Conservation (phyloP, 306 rosid genomes). For the Castanospermum australe region DNA sequence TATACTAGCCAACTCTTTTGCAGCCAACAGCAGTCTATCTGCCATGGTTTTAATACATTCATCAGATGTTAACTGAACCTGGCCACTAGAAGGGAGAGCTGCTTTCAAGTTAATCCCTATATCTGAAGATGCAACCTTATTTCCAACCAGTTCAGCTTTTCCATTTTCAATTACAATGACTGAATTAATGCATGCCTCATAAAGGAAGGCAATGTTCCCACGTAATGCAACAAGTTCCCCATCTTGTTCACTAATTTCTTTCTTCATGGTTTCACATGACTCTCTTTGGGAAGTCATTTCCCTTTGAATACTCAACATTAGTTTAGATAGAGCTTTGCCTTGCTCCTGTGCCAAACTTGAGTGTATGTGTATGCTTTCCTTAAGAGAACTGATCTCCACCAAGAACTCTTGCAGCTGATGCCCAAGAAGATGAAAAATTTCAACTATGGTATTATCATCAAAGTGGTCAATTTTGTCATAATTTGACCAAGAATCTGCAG, state of each 20-base stretch:
- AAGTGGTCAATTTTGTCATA: constrained; percentile 36
- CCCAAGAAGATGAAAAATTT: constrained; percentile 35
- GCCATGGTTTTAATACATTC: constrained; percentile 61
- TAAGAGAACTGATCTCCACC: constrained; percentile 49
- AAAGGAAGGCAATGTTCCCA: constrained; percentile 54
- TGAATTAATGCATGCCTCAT: constrained; percentile 63
- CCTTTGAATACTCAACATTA: constrained; percentile 44
- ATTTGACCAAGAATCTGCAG: constrained; percentile 53
- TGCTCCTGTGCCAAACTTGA: constrained; percentile 55
- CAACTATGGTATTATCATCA: constrained; percentile 48
- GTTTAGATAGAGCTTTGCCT: constrained; percentile 45
- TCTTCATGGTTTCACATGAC: constrained; percentile 55
- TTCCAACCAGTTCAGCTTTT: constrained; percentile 68
- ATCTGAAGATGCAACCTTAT: constrained; percentile 37
- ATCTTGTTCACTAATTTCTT: constrained; percentile 59
- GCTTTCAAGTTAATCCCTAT: constrained; percentile 22
- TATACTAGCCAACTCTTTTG: constrained; percentile 58
- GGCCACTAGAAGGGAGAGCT: too few species aligned
- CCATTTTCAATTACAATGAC: constrained; percentile 53
- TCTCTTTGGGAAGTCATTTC: constrained; percentile 68
- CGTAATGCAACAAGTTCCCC: constrained; percentile 54
- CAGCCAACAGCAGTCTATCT: constrained; percentile 60
- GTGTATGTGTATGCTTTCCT: constrained; percentile 55
- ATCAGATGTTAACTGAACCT: constrained; percentile 62
- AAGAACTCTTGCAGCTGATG: constrained; percentile 59